phyloP scores from a whole-genome alignment of 192 early-diverging fungal genomes.

The Cladochytrium replicatum region DNA sequence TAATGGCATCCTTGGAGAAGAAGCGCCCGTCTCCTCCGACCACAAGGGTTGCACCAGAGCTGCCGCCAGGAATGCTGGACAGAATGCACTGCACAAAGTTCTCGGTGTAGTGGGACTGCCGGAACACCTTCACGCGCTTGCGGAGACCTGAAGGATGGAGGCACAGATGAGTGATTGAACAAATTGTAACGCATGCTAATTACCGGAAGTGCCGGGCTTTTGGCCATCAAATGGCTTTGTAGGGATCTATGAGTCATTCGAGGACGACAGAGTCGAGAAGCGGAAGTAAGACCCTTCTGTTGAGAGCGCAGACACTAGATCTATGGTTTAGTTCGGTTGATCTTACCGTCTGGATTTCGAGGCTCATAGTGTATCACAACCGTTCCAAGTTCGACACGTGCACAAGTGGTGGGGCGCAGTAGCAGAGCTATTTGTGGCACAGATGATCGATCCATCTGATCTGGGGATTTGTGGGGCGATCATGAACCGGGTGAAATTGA shows the following conservation, averaged over 20 bases:
- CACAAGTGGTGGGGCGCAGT: neutral
- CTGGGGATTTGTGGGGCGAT: too few relatives aligned
- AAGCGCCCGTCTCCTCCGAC: conserved; percentile 96
- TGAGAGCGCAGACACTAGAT: neutral
- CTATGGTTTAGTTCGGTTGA: neutral
- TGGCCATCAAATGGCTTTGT: conserved; percentile 82
- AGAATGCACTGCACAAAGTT: conserved; percentile 94
- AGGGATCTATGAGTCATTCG: conserved; percentile 31
- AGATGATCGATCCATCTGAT: neutral
- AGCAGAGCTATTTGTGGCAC: neutral
- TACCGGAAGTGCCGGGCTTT: conserved; percentile 86
- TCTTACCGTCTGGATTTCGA: neutral
- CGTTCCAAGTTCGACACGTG: neutral
- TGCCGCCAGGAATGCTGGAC: conserved; percentile 62
- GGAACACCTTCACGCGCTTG: conserved; percentile 91
- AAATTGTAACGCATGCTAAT: conserved; percentile 2
- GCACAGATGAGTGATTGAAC: neutral
- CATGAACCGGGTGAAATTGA: too few relatives aligned
- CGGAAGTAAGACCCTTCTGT: neutral
- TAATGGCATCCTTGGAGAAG: conserved; percentile 72
- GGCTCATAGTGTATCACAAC: neutral
- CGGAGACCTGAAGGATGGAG: conserved; percentile 56
- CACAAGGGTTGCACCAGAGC: conserved; percentile 70
- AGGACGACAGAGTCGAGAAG: neutral
- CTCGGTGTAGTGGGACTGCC: conserved; percentile 90